Conservation (phyloP, 768 basidiomycete genomes). For the Psilocybe subaeruginosa region DNA sequence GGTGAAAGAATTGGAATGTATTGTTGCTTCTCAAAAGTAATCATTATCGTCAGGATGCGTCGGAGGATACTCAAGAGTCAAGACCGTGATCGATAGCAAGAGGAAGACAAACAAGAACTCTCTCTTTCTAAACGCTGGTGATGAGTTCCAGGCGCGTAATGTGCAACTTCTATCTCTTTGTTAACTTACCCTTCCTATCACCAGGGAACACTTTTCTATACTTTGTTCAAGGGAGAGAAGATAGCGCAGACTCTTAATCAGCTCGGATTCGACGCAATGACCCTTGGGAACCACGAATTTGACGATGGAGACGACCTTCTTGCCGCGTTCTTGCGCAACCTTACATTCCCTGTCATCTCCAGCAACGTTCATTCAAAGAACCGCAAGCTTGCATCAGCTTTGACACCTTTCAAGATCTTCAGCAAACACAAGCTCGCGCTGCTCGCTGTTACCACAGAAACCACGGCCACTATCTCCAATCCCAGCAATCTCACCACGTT, state of each 20-base stretch:
- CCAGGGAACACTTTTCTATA: slow-evolving; percentile 47
- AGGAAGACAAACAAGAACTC: slow-evolving; percentile 35
- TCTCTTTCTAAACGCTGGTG: slow-evolving; percentile 46
- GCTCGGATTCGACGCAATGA: slow-evolving; percentile 46
- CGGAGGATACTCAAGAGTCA: slow-evolving; percentile 46
- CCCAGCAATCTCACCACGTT: slow-evolving; percentile 42
- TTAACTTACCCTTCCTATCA: background rate
- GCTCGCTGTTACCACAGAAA: slow-evolving; percentile 44
- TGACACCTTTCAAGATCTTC: slow-evolving; percentile 44
- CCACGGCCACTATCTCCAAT: slow-evolving; percentile 39
- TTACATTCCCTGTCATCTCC: slow-evolving; percentile 47
- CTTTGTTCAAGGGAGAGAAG: slow-evolving; percentile 44
- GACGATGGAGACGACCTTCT: slow-evolving; percentile 44
- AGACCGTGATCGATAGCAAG: slow-evolving; percentile 36
- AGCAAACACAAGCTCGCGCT: slow-evolving; percentile 41
- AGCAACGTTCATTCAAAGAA: slow-evolving; percentile 45
- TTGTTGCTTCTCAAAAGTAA: background rate
- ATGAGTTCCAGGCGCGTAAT: slow-evolving; percentile 44
- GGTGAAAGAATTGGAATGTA: slow-evolving; percentile 18
- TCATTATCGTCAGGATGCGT: slow-evolving; percentile 31
- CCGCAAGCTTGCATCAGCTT: slow-evolving; percentile 28
- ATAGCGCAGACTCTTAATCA: slow-evolving; percentile 45
- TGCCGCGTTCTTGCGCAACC: slow-evolving; percentile 38
- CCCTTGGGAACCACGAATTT: slow-evolving; percentile 50
- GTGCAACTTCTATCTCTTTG: background rate